Percentiles rank a stretch among this genome's conserved stretches.
Evolutionary conservation across 75 land plant species (phyloP).

Genomic region (Gnetum montanum): DNA sequence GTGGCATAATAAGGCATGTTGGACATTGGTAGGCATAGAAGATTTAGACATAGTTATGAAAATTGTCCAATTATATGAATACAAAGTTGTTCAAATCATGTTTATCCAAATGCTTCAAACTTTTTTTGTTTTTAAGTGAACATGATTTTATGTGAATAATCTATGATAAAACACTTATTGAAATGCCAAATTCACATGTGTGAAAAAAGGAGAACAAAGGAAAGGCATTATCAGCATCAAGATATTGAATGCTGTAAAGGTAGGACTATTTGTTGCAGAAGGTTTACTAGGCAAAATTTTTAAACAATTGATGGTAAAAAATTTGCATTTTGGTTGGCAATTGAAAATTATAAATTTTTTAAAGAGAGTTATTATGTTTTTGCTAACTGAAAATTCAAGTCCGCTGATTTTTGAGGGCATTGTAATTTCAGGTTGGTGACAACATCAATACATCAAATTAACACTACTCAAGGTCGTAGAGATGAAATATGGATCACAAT

Average conservation of each 20-base stretch:
- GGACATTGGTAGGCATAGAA: too few relatives aligned
- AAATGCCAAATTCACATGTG: too few relatives aligned
- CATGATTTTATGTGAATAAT: too few relatives aligned
- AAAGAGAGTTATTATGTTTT: background rate
- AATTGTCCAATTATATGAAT: too few relatives aligned
- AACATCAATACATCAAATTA: background rate
- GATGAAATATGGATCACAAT: too few relatives aligned
- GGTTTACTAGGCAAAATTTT: background rate
- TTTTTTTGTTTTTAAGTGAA: too few relatives aligned
- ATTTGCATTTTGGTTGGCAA: background rate
- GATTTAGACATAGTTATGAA: too few relatives aligned
- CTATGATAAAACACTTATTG: too few relatives aligned
- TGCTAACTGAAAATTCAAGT: background rate
- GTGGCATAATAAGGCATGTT: too few relatives aligned
- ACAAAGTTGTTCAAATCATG: too few relatives aligned
- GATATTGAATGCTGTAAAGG: background rate
- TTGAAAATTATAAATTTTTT: background rate
- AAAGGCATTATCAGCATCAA: background rate
- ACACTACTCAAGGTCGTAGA: too few relatives aligned
- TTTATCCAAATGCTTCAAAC: too few relatives aligned
- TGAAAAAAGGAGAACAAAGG: background rate
- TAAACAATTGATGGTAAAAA: background rate
- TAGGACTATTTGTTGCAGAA: background rate
- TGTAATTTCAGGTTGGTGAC: background rate
- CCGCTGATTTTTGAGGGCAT: background rate